phyloP scores from a whole-genome alignment of 345 rosid genomes.

The Syzygium oleosum region DNA sequence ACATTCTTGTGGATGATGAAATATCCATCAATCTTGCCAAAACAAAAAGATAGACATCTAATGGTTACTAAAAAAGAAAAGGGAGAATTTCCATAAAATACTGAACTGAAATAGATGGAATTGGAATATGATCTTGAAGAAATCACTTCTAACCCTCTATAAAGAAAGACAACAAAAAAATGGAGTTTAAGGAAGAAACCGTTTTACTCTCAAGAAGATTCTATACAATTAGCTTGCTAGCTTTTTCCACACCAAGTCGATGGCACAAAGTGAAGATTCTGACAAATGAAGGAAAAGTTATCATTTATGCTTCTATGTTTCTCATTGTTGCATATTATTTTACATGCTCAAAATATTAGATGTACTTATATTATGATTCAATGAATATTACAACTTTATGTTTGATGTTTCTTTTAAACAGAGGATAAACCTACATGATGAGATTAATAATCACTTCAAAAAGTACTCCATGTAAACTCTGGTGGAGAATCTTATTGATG shows the following conservation, averaged over 20 bases:
- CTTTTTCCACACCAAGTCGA: background rate
- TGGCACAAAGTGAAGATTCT: background rate
- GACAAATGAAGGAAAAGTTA: background rate
- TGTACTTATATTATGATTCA: background rate
- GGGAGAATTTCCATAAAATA: background rate
- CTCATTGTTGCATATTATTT: background rate
- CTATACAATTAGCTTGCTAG: background rate
- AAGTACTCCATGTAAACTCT: background rate
- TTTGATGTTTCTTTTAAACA: background rate
- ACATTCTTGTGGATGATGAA: background rate
- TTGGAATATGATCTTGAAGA: background rate
- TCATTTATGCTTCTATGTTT: background rate
- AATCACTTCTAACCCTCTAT: background rate
- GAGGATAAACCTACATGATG: background rate
- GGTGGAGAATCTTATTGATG: background rate
- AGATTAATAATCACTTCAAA: background rate
- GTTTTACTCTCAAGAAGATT: background rate
- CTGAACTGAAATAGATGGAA: background rate
- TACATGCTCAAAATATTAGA: background rate
- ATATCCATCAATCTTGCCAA: background rate
- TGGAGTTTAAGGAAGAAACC: background rate
- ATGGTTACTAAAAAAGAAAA: background rate
- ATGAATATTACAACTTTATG: background rate
- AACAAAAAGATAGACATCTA: background rate
- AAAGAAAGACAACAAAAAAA: background rate